These are phyloP conservation scores for Kappamyces sp. DNA, from an alignment of 192 early-diverging fungal species.

Conservation along the genomic window DNA sequence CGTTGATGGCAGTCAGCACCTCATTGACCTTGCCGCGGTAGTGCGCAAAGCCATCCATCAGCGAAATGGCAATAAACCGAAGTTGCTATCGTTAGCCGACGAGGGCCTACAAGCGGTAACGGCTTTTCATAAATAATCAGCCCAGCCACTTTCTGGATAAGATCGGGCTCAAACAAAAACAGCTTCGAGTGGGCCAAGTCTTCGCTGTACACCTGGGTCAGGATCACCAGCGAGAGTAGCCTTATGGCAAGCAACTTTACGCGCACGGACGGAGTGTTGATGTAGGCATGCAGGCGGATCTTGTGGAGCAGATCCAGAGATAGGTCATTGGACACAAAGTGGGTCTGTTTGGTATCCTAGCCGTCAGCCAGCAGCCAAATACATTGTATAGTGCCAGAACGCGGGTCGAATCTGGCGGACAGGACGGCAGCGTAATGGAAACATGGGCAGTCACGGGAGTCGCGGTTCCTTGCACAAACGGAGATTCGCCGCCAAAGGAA, in stretches of 20 bases:
- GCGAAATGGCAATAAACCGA: slow-evolving; percentile 74
- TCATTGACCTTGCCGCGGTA: slow-evolving; percentile 69
- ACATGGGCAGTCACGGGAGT: too few relatives aligned
- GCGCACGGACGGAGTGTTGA: neutral
- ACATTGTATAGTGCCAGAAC: too few relatives aligned
- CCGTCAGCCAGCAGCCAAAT: too few relatives aligned
- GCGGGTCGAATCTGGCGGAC: too few relatives aligned
- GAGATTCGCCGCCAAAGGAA: too few relatives aligned
- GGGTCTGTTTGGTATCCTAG: too few relatives aligned
- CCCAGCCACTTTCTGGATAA: slow-evolving; percentile 72
- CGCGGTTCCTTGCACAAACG: too few relatives aligned
- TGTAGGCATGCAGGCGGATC: neutral
- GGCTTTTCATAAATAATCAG: slow-evolving; percentile 58
- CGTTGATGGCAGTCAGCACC: slow-evolving; percentile 80
- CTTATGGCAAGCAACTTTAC: neutral
- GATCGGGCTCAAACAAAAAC: slow-evolving; percentile 83
- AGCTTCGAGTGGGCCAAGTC: slow-evolving; percentile 60
- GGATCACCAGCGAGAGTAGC: slow-evolving; percentile 7
- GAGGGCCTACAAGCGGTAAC: slow-evolving; percentile 24
- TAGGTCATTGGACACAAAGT: too few relatives aligned
- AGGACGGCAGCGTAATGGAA: too few relatives aligned
- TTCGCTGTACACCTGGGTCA: slow-evolving; percentile 54
- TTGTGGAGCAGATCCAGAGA: too few relatives aligned
- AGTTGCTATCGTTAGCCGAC: slow-evolving; percentile 41
- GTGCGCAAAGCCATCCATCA: slow-evolving; percentile 77